phyloP scores from a whole-genome alignment of 129 eudicot genomes.

The Gnaphalium uliginosum region DNA sequence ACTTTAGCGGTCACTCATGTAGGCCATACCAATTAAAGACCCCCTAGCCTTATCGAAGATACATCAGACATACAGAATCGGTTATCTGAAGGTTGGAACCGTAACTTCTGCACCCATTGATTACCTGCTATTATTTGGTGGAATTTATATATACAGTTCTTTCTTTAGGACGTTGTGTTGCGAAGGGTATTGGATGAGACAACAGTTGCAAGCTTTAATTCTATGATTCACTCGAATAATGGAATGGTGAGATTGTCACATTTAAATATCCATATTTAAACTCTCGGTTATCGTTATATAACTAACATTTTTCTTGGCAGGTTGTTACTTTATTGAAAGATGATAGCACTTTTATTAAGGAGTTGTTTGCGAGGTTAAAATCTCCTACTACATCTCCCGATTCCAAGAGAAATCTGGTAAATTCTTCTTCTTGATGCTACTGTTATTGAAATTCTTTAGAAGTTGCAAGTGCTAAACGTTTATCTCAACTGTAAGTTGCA shows the following conservation, averaged over 20 bases:
- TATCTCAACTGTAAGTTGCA: neutral
- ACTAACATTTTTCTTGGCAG: slow-evolving; percentile 40
- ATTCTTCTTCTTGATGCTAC: neutral
- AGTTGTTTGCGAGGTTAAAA: slow-evolving; percentile 72
- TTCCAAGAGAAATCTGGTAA: slow-evolving; percentile 77
- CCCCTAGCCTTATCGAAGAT: slow-evolving; percentile 76
- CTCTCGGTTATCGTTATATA: slow-evolving; percentile 1
- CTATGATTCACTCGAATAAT: slow-evolving; percentile 85
- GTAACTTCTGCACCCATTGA: neutral
- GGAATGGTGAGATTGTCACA: slow-evolving; percentile 57
- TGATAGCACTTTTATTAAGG: slow-evolving; percentile 74
- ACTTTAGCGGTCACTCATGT: slow-evolving; percentile 17
- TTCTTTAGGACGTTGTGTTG: slow-evolving; percentile 74
- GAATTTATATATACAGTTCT: slow-evolving; percentile 17
- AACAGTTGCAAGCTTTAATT: slow-evolving; percentile 67
- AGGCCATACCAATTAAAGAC: slow-evolving; percentile 95
- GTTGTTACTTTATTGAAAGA: slow-evolving; percentile 85
- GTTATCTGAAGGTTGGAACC: slow-evolving; percentile 70
- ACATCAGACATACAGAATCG: slow-evolving; percentile 88
- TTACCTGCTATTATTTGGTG: neutral
- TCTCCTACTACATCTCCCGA: slow-evolving; percentile 60
- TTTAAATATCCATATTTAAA: neutral
- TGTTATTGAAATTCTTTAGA: slow-evolving; percentile 16
- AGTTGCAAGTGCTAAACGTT: neutral
- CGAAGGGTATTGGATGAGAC: slow-evolving; percentile 80